Evolutionary conservation across 1,284 basidiomycete genomes (phyloP), one percentile per base, ranked within the genome.

Genomic region (Trametes sp.): DNA sequence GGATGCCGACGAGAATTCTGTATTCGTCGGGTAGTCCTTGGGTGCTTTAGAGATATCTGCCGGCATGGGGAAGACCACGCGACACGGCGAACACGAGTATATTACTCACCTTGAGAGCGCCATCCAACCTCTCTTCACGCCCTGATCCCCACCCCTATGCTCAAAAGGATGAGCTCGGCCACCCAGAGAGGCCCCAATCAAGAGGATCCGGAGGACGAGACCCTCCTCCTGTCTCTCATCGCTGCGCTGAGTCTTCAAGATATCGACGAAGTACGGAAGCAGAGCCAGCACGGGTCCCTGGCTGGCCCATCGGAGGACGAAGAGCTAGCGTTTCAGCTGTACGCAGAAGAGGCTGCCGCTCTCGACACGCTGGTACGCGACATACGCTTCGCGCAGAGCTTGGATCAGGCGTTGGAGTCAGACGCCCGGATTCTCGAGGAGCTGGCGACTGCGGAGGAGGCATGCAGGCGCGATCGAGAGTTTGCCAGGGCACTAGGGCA

Each of bases 271-370:
- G 54, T 81, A 26, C 69, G 74, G n/a, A 61, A 64, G 21, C 54
- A 68, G 0, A 70, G 73, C 1, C 84, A 83, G 64, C 80, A 80
- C n/a, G 82, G 83, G 66, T 67, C 65, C 1, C 74, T 72, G 26
- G 72, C 70, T 36, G 66, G 66, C 0, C 67, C 73, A 1, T 67
- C 72, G 2, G 73, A 78, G 0, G 85, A 87, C 66, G 80, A 83
- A 55, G 82, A 84, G 54, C 65, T 80, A n/a, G 86, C 86, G 0
- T 71, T 84, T 14, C 72, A 78, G 45, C 57, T 83, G 0, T 84
- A 84, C 61, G 77, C 75, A 1, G 77, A 81, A 21, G 77, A 80
- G 36, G 68, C 82, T 4, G 64, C 73, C 6, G 69, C 70, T 2
- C 68, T 78, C 29, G 69, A 84, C 11, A 69, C 63, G 0, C 48